phyloP scores from a whole-genome alignment of 2,329 filamentous ascomycete species.

The Ophiostoma perfectum region DNA sequence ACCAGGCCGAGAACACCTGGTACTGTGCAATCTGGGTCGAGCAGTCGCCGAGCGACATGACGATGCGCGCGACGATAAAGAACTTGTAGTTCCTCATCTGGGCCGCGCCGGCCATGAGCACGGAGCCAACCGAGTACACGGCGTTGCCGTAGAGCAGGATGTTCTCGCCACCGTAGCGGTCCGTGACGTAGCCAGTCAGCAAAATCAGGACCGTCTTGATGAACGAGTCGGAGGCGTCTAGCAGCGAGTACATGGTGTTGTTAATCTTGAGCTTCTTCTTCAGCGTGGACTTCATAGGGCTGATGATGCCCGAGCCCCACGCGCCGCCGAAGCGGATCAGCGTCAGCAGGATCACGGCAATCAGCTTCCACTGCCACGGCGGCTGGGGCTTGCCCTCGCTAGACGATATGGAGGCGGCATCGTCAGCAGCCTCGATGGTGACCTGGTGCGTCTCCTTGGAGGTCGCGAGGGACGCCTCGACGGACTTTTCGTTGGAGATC shows the following conservation, averaged over 20 bases:
- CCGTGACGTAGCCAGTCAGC: slow-evolving; percentile 45
- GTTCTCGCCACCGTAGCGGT: slow-evolving; percentile 45
- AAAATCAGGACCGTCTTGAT: slow-evolving; percentile 55
- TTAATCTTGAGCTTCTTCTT: slow-evolving; percentile 48
- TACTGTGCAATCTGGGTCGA: slow-evolving; percentile 61
- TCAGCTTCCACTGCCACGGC: slow-evolving; percentile 20
- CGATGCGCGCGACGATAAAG: slow-evolving; percentile 53
- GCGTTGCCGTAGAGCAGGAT: slow-evolving; percentile 56
- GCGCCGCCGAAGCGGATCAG: slow-evolving; percentile 24
- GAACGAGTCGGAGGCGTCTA: slow-evolving; percentile 57
- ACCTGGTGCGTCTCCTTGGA: neutral
- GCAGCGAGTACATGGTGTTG: slow-evolving; percentile 54
- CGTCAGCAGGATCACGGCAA: slow-evolving; percentile 23
- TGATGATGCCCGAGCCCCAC: slow-evolving; percentile 26
- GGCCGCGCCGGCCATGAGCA: slow-evolving; percentile 54
- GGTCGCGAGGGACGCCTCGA: neutral
- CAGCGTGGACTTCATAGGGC: slow-evolving; percentile 25
- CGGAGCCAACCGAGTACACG: slow-evolving; percentile 53
- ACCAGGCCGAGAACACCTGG: slow-evolving; percentile 61
- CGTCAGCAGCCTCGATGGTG: neutral
- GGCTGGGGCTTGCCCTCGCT: slow-evolving; percentile 11
- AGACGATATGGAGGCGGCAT: neutral
- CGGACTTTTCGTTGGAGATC: neutral
- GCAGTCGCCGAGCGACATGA: slow-evolving; percentile 56
- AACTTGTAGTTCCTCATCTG: slow-evolving; percentile 52